A percentile compares a stretch with the other conserved stretches of the same genome.
These are phyloP conservation scores for Ganoderma lingzhi DNA, from an alignment of 1,284 basidiomycete genomes.

Conservation along the genomic window DNA sequence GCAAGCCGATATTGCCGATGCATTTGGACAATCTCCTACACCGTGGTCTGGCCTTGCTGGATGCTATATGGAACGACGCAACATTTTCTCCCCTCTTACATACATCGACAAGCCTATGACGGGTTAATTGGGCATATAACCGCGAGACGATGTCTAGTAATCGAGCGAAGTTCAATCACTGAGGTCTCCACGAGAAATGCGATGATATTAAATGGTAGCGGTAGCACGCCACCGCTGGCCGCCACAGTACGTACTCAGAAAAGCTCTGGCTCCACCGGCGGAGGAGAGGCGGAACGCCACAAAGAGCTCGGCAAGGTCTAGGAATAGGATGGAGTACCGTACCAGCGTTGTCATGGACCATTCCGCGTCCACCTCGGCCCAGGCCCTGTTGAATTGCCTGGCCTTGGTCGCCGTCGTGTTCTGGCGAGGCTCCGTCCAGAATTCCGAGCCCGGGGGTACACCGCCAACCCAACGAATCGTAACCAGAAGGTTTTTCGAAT, in stretches of 20 bases:
- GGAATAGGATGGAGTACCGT: background rate
- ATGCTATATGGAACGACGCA: too few species aligned
- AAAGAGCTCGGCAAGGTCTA: background rate
- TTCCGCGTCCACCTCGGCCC: background rate
- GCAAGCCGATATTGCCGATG: too few species aligned
- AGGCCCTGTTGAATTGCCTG: background rate
- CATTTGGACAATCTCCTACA: too few species aligned
- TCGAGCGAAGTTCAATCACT: too few species aligned
- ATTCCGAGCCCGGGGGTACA: background rate
- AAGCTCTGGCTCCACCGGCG: background rate
- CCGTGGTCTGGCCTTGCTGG: too few species aligned
- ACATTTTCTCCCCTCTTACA: too few species aligned
- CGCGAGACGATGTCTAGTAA: too few species aligned
- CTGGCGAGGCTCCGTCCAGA: background rate
- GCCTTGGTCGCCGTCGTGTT: background rate
- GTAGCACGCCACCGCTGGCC: background rate
- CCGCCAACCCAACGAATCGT: too few species aligned
- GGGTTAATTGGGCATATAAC: too few species aligned
- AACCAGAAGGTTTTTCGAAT: too few species aligned
- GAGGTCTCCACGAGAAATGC: too few species aligned
- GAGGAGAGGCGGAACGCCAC: background rate
- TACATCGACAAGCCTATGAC: too few species aligned
- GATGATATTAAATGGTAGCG: background rate
- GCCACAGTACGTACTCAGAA: background rate
- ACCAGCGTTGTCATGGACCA: background rate